Evolutionary conservation across 331 rosid species (phyloP).

Genomic region (Ulmus americana): DNA sequence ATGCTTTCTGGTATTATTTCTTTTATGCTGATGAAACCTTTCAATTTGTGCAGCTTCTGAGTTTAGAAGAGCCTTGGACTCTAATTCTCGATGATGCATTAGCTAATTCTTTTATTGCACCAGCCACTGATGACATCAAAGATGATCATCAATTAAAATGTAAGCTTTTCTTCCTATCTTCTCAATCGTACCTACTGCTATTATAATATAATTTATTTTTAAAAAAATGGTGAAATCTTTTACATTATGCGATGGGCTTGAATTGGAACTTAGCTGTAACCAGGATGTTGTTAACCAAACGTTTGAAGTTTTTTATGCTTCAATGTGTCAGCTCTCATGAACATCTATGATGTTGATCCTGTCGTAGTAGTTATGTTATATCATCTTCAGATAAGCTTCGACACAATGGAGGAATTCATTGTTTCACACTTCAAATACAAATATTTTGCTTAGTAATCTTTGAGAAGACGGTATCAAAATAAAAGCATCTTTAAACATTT

Average conservation of each 20-base stretch:
- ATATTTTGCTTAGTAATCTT: too few species aligned
- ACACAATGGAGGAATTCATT: too few species aligned
- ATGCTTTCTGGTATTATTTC: slow-evolving; percentile 2
- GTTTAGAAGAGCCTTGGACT: slow-evolving; percentile 77
- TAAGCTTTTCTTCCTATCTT: slow-evolving; percentile 36
- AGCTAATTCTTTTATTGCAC: slow-evolving; percentile 87
- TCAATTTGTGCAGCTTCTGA: slow-evolving; percentile 57
- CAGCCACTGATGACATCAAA: slow-evolving; percentile 69
- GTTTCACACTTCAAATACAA: too few species aligned
- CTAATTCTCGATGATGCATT: slow-evolving; percentile 85
- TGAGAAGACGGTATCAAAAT: too few species aligned
- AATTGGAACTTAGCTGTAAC: not conserved
- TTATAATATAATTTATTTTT: not conserved
- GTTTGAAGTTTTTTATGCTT: not conserved
- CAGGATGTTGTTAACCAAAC: not conserved
- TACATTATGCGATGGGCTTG: not conserved
- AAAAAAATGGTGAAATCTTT: not conserved
- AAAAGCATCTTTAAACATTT: too few species aligned
- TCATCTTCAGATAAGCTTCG: too few species aligned
- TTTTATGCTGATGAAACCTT: slow-evolving; percentile 1
- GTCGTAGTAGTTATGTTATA: not conserved
- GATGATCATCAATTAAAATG: slow-evolving; percentile 72
- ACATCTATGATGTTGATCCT: not conserved
- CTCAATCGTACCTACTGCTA: not conserved
- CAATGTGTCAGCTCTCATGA: too few species aligned